Evolutionary conservation across 306 rosid species (phyloP).

Genomic region (Datisca glomerata): DNA sequence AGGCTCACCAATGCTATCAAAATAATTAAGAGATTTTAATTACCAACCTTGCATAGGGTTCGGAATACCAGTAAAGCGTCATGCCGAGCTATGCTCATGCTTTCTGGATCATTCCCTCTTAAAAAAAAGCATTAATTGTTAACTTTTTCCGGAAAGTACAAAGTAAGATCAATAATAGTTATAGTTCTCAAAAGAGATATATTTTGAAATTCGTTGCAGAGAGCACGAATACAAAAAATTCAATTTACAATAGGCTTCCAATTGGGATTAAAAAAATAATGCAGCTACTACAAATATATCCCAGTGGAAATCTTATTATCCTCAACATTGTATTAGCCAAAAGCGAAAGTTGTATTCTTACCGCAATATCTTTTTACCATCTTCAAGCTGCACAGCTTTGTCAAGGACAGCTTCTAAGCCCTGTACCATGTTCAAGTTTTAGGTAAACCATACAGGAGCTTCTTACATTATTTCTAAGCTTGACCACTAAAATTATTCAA

Average conservation of each 20-base stretch:
- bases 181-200: conserved; percentile 14
- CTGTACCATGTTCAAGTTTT: conserved; percentile 32
- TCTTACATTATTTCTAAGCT: no score
- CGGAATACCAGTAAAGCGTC: conserved; percentile 94
- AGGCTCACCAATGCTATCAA: no score
- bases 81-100: conserved; percentile 75
- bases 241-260: no score
- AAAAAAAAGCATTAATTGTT: conserved; percentile 16
- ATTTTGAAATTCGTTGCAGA: not conserved
- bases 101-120: conserved; percentile 97
- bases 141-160: no score
- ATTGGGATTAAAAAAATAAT: no score
- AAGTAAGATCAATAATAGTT: conserved; percentile 20
- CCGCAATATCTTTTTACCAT: conserved; percentile 94
- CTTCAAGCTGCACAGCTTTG: conserved; percentile 93
- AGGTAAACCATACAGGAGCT: no score
- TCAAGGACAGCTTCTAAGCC: conserved; percentile 98
- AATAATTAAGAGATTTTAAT: conserved; percentile 14
- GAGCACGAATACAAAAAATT: no score
- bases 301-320: no score
- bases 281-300: no score
- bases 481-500: conserved; percentile 1
- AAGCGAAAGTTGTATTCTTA: no score
- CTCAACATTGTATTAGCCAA: no score
- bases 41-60: conserved; percentile 95